Evolutionary conservation across 768 basidiomycete species (phyloP), one percentile per base, ranked within the genome.

Genomic region (Gymnopilus junonius): DNA sequence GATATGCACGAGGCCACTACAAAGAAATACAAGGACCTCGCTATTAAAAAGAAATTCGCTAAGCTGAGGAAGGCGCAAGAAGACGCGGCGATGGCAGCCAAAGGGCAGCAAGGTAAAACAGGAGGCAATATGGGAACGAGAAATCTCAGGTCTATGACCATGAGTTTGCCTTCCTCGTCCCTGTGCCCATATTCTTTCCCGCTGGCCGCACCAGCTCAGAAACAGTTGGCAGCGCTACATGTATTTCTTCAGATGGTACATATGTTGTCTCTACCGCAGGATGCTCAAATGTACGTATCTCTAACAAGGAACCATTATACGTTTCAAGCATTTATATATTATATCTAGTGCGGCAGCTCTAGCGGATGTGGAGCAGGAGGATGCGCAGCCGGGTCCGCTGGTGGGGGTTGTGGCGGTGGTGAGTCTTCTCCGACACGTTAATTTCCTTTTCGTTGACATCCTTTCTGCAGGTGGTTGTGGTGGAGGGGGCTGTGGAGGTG

Each of bases 111-210:
- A 65, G 59, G 29, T 17, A 32, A 8, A n/a, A 29, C 46, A 58
- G 25, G 10, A 15, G 21, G 14, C 31, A 15, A 32, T 14, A 14
- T 10, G 20, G 43, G 21, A 15, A 43, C 17, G 20, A 43, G 11
- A n/a, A 56, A 57, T 11, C 40, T n/a, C 29, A 21, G 14, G 31
- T 48, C 21, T 31, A 43, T 4, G 42, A 11, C n/a, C 59, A 67
- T 35, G 56, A 60, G 23, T 11, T 50, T 21, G 76, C 81, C 35
- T 84, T 83, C 65, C 70, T 84, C 32, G 48, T 75, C 12, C 77
- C 77, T 11, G 74, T 83, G 42, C 81, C 82, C 57, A 42, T 81
- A 23, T 76, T 71, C 53, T 76, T 43, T 40, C 51, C 54, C 14
- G 45, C 67, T 10, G 56, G 58, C 2, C 37, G 20, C 48, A 8